Evolutionary conservation across 2,329 filamentous ascomycete species (phyloP).

Genomic region (Penicillium palitans): DNA sequence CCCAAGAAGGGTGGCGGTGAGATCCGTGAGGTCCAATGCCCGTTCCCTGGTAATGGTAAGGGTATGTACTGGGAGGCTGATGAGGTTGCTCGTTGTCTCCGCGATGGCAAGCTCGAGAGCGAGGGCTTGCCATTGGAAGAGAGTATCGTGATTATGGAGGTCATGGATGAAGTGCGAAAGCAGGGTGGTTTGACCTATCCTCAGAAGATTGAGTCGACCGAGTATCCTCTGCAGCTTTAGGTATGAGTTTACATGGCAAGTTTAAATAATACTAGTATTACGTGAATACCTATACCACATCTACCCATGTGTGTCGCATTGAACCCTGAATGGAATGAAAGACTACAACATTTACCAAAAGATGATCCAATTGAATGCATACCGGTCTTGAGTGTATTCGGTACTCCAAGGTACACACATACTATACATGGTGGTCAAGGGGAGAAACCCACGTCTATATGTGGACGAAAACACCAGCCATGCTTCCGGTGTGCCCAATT

Average conservation of each 20-base stretch:
- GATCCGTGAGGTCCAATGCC: constrained; percentile 39
- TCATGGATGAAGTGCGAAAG: constrained; percentile 68
- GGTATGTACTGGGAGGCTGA: constrained; percentile 92
- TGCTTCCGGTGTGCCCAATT: constrained; percentile 16
- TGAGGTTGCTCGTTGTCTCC: constrained; percentile 71
- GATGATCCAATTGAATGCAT: constrained; percentile 2
- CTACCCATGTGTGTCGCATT: not conserved
- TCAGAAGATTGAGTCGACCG: constrained; percentile 63
- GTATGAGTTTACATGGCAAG: not conserved
- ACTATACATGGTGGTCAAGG: constrained; percentile 35
- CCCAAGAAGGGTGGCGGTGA: constrained; percentile 52
- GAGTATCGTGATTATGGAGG: constrained; percentile 82
- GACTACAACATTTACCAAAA: not conserved
- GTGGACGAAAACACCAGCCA: constrained; percentile 20
- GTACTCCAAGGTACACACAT: constrained; percentile 26
- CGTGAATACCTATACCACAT: not conserved
- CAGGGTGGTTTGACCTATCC: constrained; percentile 65
- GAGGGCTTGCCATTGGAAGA: constrained; percentile 69
- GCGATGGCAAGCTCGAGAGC: constrained; percentile 77
- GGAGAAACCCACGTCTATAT: constrained; percentile 26
- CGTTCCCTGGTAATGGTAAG: constrained; percentile 62
- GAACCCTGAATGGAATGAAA: not conserved
- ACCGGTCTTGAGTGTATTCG: constrained; percentile 20
- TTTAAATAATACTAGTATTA: not conserved
- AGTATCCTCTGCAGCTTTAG: constrained; percentile 52